phyloP scores from a whole-genome alignment of 768 basidiomycete species.

The Amanita rimosa region DNA sequence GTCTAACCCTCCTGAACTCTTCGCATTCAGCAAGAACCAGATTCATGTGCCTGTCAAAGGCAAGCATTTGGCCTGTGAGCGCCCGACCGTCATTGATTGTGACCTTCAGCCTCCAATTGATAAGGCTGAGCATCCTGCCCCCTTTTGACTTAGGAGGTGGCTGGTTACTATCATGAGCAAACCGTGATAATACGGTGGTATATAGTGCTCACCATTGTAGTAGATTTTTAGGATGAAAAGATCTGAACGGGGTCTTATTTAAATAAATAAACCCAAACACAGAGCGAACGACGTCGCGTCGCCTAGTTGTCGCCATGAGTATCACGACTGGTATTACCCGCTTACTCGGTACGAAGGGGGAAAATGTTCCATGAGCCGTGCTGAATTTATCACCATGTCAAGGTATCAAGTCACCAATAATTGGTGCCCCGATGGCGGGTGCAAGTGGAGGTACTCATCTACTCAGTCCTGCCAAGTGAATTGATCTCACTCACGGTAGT shows the following conservation, averaged over 20 bases:
- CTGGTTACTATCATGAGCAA: conserved; percentile 21
- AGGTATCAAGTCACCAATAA: conserved; percentile 50
- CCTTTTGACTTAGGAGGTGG: conserved; percentile 96
- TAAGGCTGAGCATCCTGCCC: conserved; percentile 94
- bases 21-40: conserved; percentile 97
- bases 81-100: conserved; percentile 96
- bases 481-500: not conserved
- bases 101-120: conserved; percentile 96
- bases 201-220: conserved; percentile 42
- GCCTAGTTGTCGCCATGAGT: not conserved
- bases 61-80: conserved; percentile 96
- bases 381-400: not conserved
- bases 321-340: conserved; percentile 9
- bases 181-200: not conserved
- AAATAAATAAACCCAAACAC: conserved; percentile 3
- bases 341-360: conserved; percentile 31
- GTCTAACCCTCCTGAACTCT: conserved; percentile 87
- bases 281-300: no score
- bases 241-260: not conserved
- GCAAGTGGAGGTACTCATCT: conserved; percentile 41
- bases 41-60: conserved; percentile 99
- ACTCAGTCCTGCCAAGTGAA: conserved; percentile 6
- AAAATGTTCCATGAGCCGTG: not conserved
- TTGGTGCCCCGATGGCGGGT: conserved; percentile 62
- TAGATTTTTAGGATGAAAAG: conserved; percentile 11